These are phyloP conservation scores for Entophlyctis luteolus DNA, from an alignment of 192 early-diverging fungal species.

Conservation along the genomic window DNA sequence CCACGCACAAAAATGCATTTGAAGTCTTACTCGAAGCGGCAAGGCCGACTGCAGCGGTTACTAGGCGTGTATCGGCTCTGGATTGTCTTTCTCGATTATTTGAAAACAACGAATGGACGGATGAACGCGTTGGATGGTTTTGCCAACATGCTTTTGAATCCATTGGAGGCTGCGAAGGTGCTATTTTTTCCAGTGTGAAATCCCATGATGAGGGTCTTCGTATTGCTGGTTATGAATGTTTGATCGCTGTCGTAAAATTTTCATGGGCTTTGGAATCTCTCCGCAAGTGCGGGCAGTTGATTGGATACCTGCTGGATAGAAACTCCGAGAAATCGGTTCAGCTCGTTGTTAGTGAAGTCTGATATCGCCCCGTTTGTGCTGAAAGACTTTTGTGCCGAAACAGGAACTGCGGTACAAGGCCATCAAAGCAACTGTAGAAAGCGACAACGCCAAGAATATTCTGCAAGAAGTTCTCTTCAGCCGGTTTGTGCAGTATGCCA, in stretches of 20 bases:
- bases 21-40: not conserved
- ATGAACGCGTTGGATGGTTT: not conserved
- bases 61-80: not conserved
- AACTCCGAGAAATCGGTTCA: not conserved
- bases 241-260: not conserved
- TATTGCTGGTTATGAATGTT: slow-evolving; percentile 10
- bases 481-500: slow-evolving; percentile 5
- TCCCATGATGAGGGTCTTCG: slow-evolving; percentile 10
- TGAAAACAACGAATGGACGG: not conserved
- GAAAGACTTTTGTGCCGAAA: not conserved
- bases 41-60: not conserved
- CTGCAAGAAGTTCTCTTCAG: slow-evolving; percentile 1
- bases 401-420: slow-evolving; percentile 10
- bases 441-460: not conserved
- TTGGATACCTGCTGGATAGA: slow-evolving; percentile 2
- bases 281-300: slow-evolving; percentile 1
- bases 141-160: not conserved
- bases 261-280: slow-evolving; percentile 8
- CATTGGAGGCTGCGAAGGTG: not conserved
- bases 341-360: not conserved
- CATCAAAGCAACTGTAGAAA: not conserved
- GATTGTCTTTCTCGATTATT: not conserved
- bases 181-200: not conserved
- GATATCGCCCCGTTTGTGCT: not conserved
- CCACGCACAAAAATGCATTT: not conserved